Evolutionary conservation across 257 asterid genomes (phyloP), one percentile per base, ranked within the genome.

Genomic region (Schizonepeta tenuifolia): DNA sequence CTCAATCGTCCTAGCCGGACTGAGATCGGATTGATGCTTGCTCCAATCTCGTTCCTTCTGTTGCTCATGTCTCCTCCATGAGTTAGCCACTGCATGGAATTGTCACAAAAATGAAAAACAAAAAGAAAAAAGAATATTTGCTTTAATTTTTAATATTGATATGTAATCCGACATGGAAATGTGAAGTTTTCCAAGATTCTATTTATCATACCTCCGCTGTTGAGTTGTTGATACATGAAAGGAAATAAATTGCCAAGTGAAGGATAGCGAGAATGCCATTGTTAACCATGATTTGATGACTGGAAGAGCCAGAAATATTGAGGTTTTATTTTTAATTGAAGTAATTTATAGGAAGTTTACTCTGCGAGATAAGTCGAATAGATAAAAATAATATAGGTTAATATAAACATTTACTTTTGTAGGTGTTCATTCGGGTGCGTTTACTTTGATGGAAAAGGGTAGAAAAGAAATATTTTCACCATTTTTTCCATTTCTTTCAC

Each of bases 41-140:
- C 95, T 70, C 79, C 86, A 0, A 47, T 7, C 8, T 86, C 80
- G 12, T 68, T 78, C 40, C 98, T 75, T 20, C 81, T 66, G 80
- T 92, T 92, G 11, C 81, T 78, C 7, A 81, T 56, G 79, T 82
- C 95, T 1, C 88, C 86, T 33, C 96, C 95, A n/a, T 91, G 96
- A 50, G 82, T 89, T 18, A 67, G 14, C 92, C 95, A 89, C 97
- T 89, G 85, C 81, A 67, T 2, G 12, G 5, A 71, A 59, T 33
- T 55, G 26, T 24, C 28, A 4, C 9, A 7, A 51, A 47, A 8
- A 41, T 5, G 1, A 3, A 44, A 13, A 10, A 11, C 17, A 26
- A 26, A 28, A 28, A 28, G 33, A 28, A 28, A 28, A 28, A 28
- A 28, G 4, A 28, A 2, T 28, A 14, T 44, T 44, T 44, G 56